These are phyloP conservation scores for Backusella liffmaniae DNA, from an alignment of 192 early-diverging fungal species.

Conservation along the genomic window DNA sequence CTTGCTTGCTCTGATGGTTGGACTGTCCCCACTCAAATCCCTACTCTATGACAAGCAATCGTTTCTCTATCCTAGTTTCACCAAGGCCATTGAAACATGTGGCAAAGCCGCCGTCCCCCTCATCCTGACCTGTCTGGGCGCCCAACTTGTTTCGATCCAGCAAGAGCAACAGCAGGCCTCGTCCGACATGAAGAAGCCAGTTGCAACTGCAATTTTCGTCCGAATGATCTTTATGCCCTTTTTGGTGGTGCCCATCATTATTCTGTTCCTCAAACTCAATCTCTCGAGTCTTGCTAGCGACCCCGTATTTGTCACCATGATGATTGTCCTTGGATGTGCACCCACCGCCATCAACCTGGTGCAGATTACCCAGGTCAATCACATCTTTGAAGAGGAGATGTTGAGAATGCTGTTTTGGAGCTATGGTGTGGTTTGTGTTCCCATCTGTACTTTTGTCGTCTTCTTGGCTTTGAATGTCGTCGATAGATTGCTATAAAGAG, in stretches of 20 bases:
- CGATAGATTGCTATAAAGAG: constrained; percentile 6
- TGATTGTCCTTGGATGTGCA: constrained; percentile 62
- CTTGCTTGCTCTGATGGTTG: constrained; percentile 60
- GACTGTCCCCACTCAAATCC: constrained; percentile 60
- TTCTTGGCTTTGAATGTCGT: constrained; percentile 35
- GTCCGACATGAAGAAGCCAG: constrained; percentile 36
- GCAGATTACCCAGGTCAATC: constrained; percentile 66
- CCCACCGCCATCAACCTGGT: constrained; percentile 78
- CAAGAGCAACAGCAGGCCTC: constrained; percentile 12
- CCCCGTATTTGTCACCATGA: constrained; percentile 63
- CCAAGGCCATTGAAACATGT: constrained; percentile 67
- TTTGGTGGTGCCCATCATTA: constrained; percentile 38
- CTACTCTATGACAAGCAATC: constrained; percentile 59
- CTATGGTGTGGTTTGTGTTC: constrained; percentile 52
- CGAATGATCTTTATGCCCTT: constrained; percentile 42
- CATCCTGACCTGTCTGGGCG: constrained; percentile 74
- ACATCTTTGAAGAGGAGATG: constrained; percentile 69
- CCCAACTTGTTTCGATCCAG: constrained; percentile 47
- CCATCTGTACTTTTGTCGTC: constrained; percentile 32
- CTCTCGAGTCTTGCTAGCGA: constrained; percentile 54
- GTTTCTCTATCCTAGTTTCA: constrained; percentile 50
- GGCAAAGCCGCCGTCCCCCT: constrained; percentile 78
- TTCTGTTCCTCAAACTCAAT: constrained; percentile 20
- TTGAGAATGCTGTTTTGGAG: constrained; percentile 67
- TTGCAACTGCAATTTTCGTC: constrained; percentile 26